Conservation (phyloP, 371 early-diverging fungal genomes). For the Syncephalastrum racemosum region DNA sequence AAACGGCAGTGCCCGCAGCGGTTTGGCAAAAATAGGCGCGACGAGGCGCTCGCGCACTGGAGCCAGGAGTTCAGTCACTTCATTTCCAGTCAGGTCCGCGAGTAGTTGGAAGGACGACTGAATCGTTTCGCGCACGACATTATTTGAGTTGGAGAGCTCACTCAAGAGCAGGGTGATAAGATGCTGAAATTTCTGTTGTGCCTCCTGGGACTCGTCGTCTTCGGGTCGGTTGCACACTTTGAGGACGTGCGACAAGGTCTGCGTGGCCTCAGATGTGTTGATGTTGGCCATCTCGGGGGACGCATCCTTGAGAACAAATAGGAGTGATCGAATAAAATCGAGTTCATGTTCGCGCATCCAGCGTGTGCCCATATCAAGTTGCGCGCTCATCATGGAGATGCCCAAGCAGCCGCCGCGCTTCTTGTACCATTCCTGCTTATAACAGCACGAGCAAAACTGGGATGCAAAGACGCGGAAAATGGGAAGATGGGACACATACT, state of each 20-base stretch:
- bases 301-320: slow-evolving; percentile 93
- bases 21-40: slow-evolving; percentile 96
- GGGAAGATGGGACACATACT: slow-evolving; percentile 62
- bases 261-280: slow-evolving; percentile 75
- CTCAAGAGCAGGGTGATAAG: slow-evolving; percentile 83
- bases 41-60: slow-evolving; percentile 87
- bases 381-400: slow-evolving; percentile 78
- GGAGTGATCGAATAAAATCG: slow-evolving; percentile 88
- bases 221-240: slow-evolving; percentile 80
- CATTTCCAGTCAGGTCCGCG: slow-evolving; percentile 74
- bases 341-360: slow-evolving; percentile 94
- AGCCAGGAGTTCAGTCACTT: slow-evolving; percentile 81
- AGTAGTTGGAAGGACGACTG: slow-evolving; percentile 82
- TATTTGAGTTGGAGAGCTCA: slow-evolving; percentile 92
- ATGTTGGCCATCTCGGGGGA: slow-evolving; percentile 78
- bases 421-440: slow-evolving; percentile 79
- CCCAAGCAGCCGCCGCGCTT: slow-evolving; percentile 92
- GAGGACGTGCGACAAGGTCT: slow-evolving; percentile 76
- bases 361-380: slow-evolving; percentile 78
- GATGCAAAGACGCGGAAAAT: slow-evolving; percentile 78
- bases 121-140: slow-evolving; percentile 85
- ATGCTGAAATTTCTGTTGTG: slow-evolving; percentile 61
- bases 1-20: slow-evolving; percentile 93
- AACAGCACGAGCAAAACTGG: slow-evolving; percentile 83
- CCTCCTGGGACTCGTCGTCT: slow-evolving; percentile 57